Conservation (phyloP, 2,329 filamentous ascomycete species). For the Hortaea werneckii region DNA sequence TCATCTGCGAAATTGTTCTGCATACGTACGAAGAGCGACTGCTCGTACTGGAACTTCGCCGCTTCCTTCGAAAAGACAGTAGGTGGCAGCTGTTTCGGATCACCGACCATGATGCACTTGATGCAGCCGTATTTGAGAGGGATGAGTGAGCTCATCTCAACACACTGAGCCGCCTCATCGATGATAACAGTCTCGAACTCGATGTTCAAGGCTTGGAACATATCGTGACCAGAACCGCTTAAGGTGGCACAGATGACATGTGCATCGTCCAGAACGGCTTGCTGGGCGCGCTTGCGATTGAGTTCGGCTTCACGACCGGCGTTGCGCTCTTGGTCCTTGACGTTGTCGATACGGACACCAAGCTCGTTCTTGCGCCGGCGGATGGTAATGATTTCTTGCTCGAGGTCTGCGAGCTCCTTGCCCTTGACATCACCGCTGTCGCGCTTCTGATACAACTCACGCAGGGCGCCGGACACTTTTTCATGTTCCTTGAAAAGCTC, state of each 20-base stretch:
- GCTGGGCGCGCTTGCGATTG: conserved; percentile 71
- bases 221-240: conserved; percentile 91
- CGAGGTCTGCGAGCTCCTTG: conserved; percentile 51
- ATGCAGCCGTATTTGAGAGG: conserved; percentile 94
- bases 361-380: conserved; percentile 68
- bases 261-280: conserved; percentile 79
- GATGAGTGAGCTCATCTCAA: conserved; percentile 91
- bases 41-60: conserved; percentile 86
- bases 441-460: conserved; percentile 58
- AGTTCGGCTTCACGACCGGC: conserved; percentile 77
- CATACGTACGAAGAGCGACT: conserved; percentile 97
- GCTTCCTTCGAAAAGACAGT: conserved; percentile 93
- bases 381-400: conserved; percentile 66
- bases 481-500: conserved; percentile 64
- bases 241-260: conserved; percentile 93
- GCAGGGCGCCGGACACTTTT: conserved; percentile 53
- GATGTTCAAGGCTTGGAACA: conserved; percentile 87
- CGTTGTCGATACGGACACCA: conserved; percentile 76
- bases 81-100: conserved; percentile 92
- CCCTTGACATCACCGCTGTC: conserved; percentile 42
- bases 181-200: conserved; percentile 99
- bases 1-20: conserved; percentile 81
- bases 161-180: conserved; percentile 95
- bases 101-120: conserved; percentile 93
- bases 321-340: conserved; percentile 76